A percentile compares a stretch with the other conserved stretches of the same genome.
These are phyloP conservation scores for Abrus precatorius DNA, from an alignment of 306 rosid species.

Conservation along the genomic window DNA sequence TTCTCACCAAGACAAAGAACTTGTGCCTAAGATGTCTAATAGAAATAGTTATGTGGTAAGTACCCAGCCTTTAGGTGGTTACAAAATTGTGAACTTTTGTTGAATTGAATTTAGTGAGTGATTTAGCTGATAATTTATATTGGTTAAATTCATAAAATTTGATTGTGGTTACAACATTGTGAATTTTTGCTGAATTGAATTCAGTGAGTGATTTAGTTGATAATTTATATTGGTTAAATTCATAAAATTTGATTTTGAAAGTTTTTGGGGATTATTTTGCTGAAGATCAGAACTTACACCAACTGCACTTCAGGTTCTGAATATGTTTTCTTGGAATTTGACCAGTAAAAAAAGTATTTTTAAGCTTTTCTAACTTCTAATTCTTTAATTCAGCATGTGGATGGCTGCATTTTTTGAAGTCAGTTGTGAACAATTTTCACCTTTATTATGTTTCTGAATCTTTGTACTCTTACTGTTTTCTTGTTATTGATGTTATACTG, in stretches of 20 bases:
- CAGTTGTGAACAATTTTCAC: slow-evolving; percentile 8
- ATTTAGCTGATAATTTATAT: slow-evolving; percentile 26
- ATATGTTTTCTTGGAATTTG: slow-evolving; percentile 2
- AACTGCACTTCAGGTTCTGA: slow-evolving; percentile 14
- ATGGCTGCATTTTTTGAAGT: slow-evolving; percentile 24
- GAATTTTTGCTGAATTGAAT: not conserved
- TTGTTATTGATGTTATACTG: not conserved
- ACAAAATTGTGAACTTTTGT: not conserved
- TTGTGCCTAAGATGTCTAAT: not conserved
- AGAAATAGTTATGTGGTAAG: slow-evolving; percentile 45
- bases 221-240: slow-evolving; percentile 29
- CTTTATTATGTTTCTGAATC: slow-evolving; percentile 17
- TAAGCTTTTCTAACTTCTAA: slow-evolving; percentile 2
- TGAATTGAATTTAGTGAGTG: slow-evolving; percentile 8
- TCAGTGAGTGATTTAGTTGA: slow-evolving; percentile 13
- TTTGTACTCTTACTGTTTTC: not conserved
- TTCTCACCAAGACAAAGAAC: slow-evolving; percentile 54
- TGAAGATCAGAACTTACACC: slow-evolving; percentile 25
- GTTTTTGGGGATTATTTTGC: slow-evolving; percentile 29
- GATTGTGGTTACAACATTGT: slow-evolving; percentile 13
- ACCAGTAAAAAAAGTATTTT: not conserved
- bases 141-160: slow-evolving; percentile 11
- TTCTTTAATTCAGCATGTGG: slow-evolving; percentile 20
- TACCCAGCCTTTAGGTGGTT: slow-evolving; percentile 35
- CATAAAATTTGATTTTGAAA: slow-evolving; percentile 4